Conservation (phyloP, 2,329 filamentous ascomycete species). For the Helotiales sp. region DNA sequence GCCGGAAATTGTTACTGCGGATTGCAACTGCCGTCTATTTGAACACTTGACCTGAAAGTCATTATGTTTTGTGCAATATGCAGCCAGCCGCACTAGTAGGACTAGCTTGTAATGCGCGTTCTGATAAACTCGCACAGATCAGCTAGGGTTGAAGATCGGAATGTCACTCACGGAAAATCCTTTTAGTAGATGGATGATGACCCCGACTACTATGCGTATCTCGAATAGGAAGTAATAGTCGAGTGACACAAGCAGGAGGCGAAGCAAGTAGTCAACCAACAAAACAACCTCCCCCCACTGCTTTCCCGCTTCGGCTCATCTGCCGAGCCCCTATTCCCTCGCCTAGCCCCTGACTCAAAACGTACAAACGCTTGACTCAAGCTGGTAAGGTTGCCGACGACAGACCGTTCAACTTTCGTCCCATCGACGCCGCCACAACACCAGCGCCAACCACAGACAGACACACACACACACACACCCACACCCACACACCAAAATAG, state of each 20-base stretch:
- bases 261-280: not conserved
- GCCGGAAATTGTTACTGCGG: too few relatives aligned
- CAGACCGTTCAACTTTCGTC: not conserved
- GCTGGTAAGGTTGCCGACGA: constrained; percentile 8
- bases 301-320: constrained; percentile 4
- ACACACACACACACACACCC: not conserved
- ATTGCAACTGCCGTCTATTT: too few relatives aligned
- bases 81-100: too few relatives aligned
- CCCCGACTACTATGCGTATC: not conserved
- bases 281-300: not conserved
- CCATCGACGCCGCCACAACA: not conserved
- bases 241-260: not conserved
- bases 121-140: not conserved
- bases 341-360: constrained; percentile 1
- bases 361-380: not conserved
- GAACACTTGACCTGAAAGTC: too few relatives aligned
- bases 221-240: not conserved
- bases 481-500: not conserved
- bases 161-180: not conserved
- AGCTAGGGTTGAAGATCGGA: not conserved
- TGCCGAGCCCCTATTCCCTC: not conserved
- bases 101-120: not conserved
- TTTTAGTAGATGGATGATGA: too few relatives aligned
- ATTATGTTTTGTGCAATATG: too few relatives aligned
- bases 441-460: not conserved